Evolutionary conservation across 441 rosid genomes (phyloP).

Genomic region (Adansonia madagascariensis): DNA sequence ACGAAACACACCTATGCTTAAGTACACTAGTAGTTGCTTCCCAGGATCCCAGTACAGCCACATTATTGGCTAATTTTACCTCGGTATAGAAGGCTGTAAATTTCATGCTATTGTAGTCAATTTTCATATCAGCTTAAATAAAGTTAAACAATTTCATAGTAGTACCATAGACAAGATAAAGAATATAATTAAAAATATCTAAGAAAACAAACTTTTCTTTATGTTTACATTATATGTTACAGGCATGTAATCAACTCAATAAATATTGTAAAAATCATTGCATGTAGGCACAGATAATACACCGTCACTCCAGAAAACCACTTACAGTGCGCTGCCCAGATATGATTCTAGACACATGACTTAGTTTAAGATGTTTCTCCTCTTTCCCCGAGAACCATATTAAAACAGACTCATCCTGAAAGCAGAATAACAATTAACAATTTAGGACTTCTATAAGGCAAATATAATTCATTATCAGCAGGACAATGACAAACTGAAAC

Average conservation of each 20-base stretch:
- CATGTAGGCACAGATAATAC: constrained; percentile 17
- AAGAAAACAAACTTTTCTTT: background rate
- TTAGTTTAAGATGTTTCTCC: constrained; percentile 88
- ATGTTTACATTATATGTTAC: background rate
- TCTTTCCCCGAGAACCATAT: constrained; percentile 97
- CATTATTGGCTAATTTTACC: background rate
- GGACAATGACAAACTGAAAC: constrained; percentile 1
- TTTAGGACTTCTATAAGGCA: constrained; percentile 23
- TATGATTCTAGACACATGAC: constrained; percentile 87
- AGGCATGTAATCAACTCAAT: background rate
- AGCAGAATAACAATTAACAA: constrained; percentile 29
- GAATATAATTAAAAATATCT: background rate
- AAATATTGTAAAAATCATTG: constrained; percentile 20
- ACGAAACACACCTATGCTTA: background rate
- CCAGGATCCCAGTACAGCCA: constrained; percentile 5
- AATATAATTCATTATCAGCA: constrained; percentile 7
- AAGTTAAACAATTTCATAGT: constrained; percentile 3
- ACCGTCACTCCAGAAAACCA: constrained; percentile 23
- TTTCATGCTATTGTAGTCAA: background rate
- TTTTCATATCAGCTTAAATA: background rate
- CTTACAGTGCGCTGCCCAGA: constrained; percentile 99
- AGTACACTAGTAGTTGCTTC: background rate
- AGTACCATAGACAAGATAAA: background rate
- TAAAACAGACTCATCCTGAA: constrained; percentile 93
- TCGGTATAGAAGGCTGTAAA: background rate